These are phyloP conservation scores for Thelephora ganbajun DNA, from an alignment of 768 basidiomycete species.

Conservation along the genomic window DNA sequence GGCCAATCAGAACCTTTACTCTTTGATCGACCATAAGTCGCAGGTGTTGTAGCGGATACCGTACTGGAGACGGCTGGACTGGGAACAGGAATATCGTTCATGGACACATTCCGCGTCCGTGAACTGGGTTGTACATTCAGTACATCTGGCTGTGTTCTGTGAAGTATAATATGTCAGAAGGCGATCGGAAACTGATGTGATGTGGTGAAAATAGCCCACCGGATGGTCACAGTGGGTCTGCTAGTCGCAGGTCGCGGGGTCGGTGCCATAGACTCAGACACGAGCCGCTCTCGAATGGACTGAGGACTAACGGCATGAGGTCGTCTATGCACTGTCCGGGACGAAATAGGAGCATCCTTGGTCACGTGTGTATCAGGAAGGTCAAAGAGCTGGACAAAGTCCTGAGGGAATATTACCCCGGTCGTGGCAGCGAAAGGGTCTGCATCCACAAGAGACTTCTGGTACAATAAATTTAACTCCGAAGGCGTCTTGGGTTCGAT, in stretches of 20 bases:
- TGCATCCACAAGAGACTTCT: conserved; percentile 43
- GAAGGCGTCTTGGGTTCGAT: conserved; percentile 37
- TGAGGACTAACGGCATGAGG: not conserved
- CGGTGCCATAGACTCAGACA: not conserved
- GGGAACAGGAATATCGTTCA: too few species aligned
- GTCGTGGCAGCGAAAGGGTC: conserved; percentile 47
- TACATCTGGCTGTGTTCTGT: too few species aligned
- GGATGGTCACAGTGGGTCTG: not conserved
- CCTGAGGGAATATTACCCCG: conserved; percentile 27
- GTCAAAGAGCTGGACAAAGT: conserved; percentile 35
- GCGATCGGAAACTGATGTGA: too few species aligned
- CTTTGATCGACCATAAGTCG: too few species aligned
- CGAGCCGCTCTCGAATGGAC: not conserved
- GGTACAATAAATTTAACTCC: conserved; percentile 25
- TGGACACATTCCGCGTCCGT: too few species aligned
- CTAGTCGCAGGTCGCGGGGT: conserved; percentile 4
- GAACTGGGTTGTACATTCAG: too few species aligned
- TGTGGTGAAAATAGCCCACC: not conserved
- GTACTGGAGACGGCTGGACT: too few species aligned
- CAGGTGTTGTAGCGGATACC: too few species aligned
- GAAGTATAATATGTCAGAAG: too few species aligned
- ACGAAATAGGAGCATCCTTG: not conserved
- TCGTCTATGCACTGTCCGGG: not conserved
- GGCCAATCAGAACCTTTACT: too few species aligned
- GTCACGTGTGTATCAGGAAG: not conserved